These are phyloP conservation scores for Colletotrichum simmondsii DNA, from an alignment of 2,329 filamentous ascomycete species.

Conservation along the genomic window DNA sequence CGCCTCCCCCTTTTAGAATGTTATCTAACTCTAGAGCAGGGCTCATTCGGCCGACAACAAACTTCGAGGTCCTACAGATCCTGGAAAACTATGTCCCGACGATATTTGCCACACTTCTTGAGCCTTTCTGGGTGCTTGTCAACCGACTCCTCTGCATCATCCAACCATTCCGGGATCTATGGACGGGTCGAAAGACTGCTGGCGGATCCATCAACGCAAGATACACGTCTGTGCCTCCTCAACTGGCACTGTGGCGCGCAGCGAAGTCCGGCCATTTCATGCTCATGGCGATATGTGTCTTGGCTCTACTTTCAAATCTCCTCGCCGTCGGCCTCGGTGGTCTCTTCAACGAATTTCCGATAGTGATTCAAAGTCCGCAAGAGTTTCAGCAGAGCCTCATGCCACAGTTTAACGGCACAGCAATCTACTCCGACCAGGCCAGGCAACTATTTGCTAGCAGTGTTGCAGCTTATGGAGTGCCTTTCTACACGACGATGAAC, in stretches of 20 bases:
- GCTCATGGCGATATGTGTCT: constrained; percentile 56
- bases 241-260: constrained; percentile 59
- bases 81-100: constrained; percentile 65
- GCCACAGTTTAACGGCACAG: constrained; percentile 37
- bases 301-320: constrained; percentile 62
- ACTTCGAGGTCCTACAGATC: constrained; percentile 48
- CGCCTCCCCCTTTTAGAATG: not conserved
- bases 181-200: constrained; percentile 47
- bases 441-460: not conserved
- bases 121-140: constrained; percentile 66
- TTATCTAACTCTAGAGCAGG: constrained; percentile 38
- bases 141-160: constrained; percentile 65
- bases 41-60: constrained; percentile 42
- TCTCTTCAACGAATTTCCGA: constrained; percentile 55
- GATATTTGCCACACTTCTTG: constrained; percentile 62
- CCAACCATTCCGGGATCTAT: constrained; percentile 64
- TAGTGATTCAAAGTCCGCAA: constrained; percentile 4
- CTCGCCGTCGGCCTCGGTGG: constrained; percentile 63
- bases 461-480: constrained; percentile 38
- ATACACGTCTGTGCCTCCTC: constrained; percentile 67
- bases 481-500: constrained; percentile 50
- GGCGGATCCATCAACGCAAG: constrained; percentile 50
- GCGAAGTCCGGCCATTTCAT: constrained; percentile 55
- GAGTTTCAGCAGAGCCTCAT: constrained; percentile 33
- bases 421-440: not conserved